Evolutionary conservation across 2,329 filamentous ascomycete genomes (phyloP).

Genomic region (Colletotrichum euphorbiae): DNA sequence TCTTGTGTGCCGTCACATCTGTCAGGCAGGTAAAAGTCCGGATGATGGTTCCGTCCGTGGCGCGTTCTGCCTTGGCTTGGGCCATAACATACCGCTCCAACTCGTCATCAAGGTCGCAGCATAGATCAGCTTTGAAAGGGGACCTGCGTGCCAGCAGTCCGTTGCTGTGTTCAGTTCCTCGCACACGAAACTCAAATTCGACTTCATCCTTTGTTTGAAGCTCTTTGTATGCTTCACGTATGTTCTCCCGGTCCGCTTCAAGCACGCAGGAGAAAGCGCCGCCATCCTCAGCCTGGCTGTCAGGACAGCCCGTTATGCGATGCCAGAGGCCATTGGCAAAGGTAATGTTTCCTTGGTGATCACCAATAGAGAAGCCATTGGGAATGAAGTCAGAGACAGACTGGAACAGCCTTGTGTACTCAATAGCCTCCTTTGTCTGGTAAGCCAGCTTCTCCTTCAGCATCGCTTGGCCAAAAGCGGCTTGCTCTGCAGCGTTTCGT

Average conservation of each 20-base stretch:
- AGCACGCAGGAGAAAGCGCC: slow-evolving; percentile 58
- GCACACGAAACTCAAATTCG: slow-evolving; percentile 61
- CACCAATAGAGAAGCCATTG: slow-evolving; percentile 78
- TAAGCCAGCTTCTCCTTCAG: slow-evolving; percentile 74
- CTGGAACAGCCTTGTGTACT: slow-evolving; percentile 73
- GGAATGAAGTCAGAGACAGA: slow-evolving; percentile 79
- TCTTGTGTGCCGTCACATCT: slow-evolving; percentile 63
- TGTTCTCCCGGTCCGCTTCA: slow-evolving; percentile 58
- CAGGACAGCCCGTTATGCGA: slow-evolving; percentile 60
- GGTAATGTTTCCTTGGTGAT: slow-evolving; percentile 71
- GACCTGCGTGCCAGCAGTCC: slow-evolving; percentile 29
- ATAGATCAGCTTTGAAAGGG: slow-evolving; percentile 43
- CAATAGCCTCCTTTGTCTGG: slow-evolving; percentile 61
- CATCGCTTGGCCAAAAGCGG: slow-evolving; percentile 74
- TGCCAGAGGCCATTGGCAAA: slow-evolving; percentile 79
- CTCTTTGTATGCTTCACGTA: slow-evolving; percentile 56
- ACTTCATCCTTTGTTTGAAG: slow-evolving; percentile 52
- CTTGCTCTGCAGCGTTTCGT: slow-evolving; percentile 66
- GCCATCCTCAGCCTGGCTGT: slow-evolving; percentile 47
- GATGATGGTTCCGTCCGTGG: slow-evolving; percentile 55
- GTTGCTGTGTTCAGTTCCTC: slow-evolving; percentile 38
- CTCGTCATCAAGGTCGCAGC: slow-evolving; percentile 46
- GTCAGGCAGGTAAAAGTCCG: slow-evolving; percentile 62
- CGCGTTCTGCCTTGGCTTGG: slow-evolving; percentile 59
- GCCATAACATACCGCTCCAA: slow-evolving; percentile 59